Evolutionary conservation across 1,139 yeast species (phyloP).

Genomic region (Magnusiomyces tetraspermus): DNA sequence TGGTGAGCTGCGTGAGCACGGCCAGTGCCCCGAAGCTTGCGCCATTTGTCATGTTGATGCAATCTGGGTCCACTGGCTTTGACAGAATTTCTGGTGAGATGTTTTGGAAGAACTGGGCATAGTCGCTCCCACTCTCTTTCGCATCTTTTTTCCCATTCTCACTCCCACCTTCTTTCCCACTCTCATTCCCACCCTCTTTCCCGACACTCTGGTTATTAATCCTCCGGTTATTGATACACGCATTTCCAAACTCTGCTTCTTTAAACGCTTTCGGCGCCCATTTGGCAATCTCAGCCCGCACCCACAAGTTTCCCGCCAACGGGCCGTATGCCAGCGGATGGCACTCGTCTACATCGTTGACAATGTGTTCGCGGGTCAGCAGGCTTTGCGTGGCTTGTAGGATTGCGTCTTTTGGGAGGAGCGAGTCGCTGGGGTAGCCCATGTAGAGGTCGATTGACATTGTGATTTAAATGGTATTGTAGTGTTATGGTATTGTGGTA

Average conservation of each 20-base stretch:
- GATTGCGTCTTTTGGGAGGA: conserved; percentile 54
- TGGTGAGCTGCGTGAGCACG: conserved; percentile 48
- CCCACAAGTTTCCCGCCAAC: conserved; percentile 66
- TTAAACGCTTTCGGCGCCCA: conserved; percentile 42
- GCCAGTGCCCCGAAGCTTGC: conserved; percentile 83
- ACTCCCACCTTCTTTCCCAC: background rate
- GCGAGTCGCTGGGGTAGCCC: conserved; percentile 64
- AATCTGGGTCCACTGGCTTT: conserved; percentile 38
- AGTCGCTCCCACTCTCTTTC: background rate
- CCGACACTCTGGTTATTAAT: background rate
- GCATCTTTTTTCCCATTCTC: background rate
- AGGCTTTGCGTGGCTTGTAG: conserved; percentile 49
- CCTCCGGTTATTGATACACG: background rate
- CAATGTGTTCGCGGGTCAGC: conserved; percentile 47
- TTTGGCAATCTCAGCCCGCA: conserved; percentile 44
- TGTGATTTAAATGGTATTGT: too few relatives aligned
- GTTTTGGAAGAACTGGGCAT: background rate
- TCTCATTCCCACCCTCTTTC: background rate
- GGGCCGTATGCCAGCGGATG: conserved; percentile 81
- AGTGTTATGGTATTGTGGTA: too few relatives aligned
- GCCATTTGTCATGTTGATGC: conserved; percentile 68
- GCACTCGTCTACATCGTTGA: conserved; percentile 49
- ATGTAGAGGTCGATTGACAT: conserved; percentile 27
- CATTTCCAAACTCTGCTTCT: conserved; percentile 18
- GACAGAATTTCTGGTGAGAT: background rate